Percentiles rank a stretch among this genome's conserved stretches.
phyloP scores from a whole-genome alignment of 2,329 filamentous ascomycete species.

The Colletotrichum acutatum region DNA sequence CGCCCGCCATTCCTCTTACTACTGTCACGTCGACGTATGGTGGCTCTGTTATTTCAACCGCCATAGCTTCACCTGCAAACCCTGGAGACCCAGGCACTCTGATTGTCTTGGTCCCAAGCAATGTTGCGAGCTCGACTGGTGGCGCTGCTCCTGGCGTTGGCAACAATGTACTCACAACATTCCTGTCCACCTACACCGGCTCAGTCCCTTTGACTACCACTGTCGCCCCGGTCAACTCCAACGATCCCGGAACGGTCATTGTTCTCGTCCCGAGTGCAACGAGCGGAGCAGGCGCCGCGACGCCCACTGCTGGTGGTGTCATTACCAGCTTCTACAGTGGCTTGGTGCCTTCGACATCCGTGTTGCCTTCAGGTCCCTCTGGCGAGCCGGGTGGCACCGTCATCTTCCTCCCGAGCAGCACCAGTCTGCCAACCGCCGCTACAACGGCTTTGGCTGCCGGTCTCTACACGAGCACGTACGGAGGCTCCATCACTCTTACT shows the following conservation, averaged over 20 bases:
- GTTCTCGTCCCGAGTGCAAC: slow-evolving; percentile 19
- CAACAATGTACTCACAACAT: slow-evolving; percentile 10
- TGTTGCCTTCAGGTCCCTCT: not conserved
- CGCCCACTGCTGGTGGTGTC: not conserved
- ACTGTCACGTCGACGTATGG: slow-evolving; percentile 21
- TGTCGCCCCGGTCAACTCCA: slow-evolving; percentile 15
- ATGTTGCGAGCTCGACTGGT: not conserved
- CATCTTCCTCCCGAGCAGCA: slow-evolving; percentile 3
- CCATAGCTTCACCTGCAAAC: slow-evolving; percentile 18
- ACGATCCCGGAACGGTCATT: slow-evolving; percentile 21
- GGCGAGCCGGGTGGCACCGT: slow-evolving; percentile 16
- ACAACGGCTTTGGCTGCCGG: slow-evolving; percentile 7
- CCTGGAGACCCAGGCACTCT: slow-evolving; percentile 27
- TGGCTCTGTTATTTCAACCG: slow-evolving; percentile 18
- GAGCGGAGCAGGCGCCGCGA: not conserved
- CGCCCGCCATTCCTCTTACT: not conserved
- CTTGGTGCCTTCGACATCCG: slow-evolving; percentile 13
- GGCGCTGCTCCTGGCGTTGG: not conserved
- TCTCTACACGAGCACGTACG: slow-evolving; percentile 25
- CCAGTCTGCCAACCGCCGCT: not conserved
- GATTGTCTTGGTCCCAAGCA: slow-evolving; percentile 20
- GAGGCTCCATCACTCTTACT: slow-evolving; percentile 18
- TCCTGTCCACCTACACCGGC: slow-evolving; percentile 25
- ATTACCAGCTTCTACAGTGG: slow-evolving; percentile 15
- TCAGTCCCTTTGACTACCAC: slow-evolving; percentile 18